phyloP scores from a whole-genome alignment of 208 protist species.

The Polymyxa betae region DNA sequence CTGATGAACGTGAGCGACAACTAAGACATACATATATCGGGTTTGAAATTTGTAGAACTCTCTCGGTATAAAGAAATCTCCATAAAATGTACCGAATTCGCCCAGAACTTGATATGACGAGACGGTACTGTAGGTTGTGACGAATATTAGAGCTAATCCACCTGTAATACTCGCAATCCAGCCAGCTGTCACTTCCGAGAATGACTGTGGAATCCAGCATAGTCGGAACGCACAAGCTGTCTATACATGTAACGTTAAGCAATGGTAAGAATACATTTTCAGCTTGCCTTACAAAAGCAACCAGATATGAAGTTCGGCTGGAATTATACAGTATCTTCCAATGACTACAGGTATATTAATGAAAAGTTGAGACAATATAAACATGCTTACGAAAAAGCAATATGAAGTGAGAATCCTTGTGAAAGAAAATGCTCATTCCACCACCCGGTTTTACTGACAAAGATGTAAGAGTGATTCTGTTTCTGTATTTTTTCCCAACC shows the following conservation, averaged over 20 bases:
- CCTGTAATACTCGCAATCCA: constrained; percentile 5
- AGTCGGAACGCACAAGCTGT: background rate
- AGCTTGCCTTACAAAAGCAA: constrained; percentile 45
- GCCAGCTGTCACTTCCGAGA: background rate
- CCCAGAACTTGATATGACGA: constrained; percentile 83
- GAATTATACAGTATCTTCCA: constrained; percentile 86
- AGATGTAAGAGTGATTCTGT: background rate
- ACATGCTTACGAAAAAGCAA: constrained; percentile 74
- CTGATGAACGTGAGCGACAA: background rate
- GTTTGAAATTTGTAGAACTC: constrained; percentile 75
- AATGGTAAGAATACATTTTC: background rate
- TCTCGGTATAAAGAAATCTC: constrained; percentile 71
- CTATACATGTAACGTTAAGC: background rate
- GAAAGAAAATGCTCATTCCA: constrained; percentile 77
- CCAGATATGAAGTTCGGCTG: constrained; percentile 73
- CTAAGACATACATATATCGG: constrained; percentile 74
- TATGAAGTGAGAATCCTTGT: constrained; percentile 67
- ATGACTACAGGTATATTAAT: constrained; percentile 68
- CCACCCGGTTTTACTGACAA: constrained; percentile 63
- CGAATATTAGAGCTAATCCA: background rate
- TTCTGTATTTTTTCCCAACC: background rate
- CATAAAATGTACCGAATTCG: constrained; percentile 90
- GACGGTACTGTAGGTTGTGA: constrained; percentile 12
- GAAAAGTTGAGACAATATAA: background rate
- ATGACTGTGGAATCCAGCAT: background rate